phyloP scores from a whole-genome alignment of 345 rosid genomes.

The Passiflora organensis region DNA sequence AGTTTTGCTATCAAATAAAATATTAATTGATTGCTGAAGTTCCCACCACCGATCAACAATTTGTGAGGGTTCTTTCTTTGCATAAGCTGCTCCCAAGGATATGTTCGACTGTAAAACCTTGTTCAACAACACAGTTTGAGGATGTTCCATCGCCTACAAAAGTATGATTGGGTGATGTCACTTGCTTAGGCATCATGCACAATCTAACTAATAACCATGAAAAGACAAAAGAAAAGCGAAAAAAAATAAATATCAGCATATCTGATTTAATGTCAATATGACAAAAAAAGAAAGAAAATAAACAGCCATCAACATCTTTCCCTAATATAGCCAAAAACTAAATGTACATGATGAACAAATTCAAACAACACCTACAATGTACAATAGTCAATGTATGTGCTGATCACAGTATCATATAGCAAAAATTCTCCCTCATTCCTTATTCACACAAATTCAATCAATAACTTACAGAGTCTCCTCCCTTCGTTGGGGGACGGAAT shows the following conservation, averaged over 20 bases:
- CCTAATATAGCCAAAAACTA: no score
- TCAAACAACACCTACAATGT: no score
- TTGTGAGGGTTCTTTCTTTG: constrained; percentile 34
- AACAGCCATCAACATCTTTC: no score
- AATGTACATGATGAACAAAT: no score
- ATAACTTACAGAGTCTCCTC: constrained; percentile 81
- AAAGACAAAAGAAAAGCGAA: background rate
- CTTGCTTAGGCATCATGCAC: background rate
- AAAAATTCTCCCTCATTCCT: background rate
- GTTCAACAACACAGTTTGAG: constrained; percentile 70
- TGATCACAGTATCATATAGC: no score
- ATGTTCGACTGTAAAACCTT: constrained; percentile 65
- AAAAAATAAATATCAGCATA: background rate
- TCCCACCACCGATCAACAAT: constrained; percentile 62
- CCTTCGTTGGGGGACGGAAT: constrained; percentile 81
- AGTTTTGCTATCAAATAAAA: constrained; percentile 75
- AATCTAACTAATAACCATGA: background rate
- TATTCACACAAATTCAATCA: background rate
- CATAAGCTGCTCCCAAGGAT: constrained; percentile 58
- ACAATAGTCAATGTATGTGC: no score
- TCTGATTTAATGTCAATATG: background rate
- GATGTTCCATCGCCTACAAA: constrained; percentile 79
- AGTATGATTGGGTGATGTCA: background rate
- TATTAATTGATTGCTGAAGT: constrained; percentile 78
- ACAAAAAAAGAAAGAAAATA: no score